Evolutionary conservation across 352 stramenopile genomes (phyloP).

Genomic region (Phytophthora megakarya): DNA sequence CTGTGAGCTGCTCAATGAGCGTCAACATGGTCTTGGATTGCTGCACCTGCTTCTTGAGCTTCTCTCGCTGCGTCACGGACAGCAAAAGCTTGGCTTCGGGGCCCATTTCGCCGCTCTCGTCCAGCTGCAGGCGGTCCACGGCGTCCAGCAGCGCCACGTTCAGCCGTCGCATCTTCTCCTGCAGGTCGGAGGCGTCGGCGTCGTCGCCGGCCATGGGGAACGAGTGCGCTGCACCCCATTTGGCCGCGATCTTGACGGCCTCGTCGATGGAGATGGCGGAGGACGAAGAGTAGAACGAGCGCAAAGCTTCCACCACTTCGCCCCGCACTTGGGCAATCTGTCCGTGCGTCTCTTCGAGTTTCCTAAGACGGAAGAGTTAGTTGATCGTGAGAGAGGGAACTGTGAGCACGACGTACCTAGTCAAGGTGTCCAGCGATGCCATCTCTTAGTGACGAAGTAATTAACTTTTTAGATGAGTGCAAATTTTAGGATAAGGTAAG

Average conservation of each 20-base stretch:
- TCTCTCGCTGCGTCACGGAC: constrained; percentile 65
- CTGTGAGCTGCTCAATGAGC: constrained; percentile 72
- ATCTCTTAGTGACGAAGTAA: no score
- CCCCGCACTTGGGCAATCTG: constrained; percentile 63
- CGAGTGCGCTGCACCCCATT: constrained; percentile 43
- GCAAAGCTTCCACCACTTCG: constrained; percentile 64
- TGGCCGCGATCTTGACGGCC: constrained; percentile 57
- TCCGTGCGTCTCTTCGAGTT: constrained; percentile 66
- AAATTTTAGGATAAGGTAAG: no score
- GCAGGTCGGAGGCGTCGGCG: constrained; percentile 44
- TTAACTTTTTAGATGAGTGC: no score
- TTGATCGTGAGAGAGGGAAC: background rate
- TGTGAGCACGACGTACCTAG: constrained; percentile 7
- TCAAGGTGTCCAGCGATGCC: constrained; percentile 25
- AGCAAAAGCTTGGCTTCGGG: constrained; percentile 51
- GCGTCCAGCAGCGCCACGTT: constrained; percentile 50
- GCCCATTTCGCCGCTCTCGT: constrained; percentile 30
- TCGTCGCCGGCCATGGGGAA: constrained; percentile 13
- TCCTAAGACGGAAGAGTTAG: constrained; percentile 35
- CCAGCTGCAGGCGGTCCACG: constrained; percentile 58
- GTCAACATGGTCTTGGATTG: constrained; percentile 65
- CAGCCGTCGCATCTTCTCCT: constrained; percentile 53
- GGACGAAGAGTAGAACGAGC: constrained; percentile 64
- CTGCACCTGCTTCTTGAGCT: constrained; percentile 61
- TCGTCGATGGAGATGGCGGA: constrained; percentile 65